Evolutionary conservation across 257 asterid species (phyloP).

Genomic region (Cruciata laevipes): DNA sequence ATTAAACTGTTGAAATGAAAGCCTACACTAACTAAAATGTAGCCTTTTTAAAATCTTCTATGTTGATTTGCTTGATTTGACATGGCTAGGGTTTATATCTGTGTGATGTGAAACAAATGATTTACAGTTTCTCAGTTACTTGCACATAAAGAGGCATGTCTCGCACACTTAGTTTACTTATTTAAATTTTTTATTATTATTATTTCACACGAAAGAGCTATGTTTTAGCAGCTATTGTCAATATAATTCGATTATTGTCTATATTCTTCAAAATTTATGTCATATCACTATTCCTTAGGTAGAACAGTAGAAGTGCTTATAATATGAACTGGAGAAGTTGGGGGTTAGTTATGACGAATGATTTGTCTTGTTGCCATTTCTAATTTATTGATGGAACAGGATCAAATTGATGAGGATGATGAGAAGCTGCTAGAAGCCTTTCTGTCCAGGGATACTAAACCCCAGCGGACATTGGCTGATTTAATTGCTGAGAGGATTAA

Average conservation of each 20-base stretch:
- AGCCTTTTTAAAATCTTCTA: too few relatives aligned
- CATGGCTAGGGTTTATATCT: too few relatives aligned
- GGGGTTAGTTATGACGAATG: background rate
- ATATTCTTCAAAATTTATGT: too few relatives aligned
- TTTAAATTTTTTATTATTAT: too few relatives aligned
- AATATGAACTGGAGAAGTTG: too few relatives aligned
- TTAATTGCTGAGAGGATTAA: conserved; percentile 55
- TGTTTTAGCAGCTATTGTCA: background rate
- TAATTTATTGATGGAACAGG: conserved; percentile 30
- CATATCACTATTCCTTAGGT: background rate
- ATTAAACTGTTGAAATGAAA: too few relatives aligned
- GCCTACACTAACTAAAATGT: too few relatives aligned
- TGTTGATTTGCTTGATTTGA: too few relatives aligned
- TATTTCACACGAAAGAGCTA: background rate
- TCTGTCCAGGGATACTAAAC: conserved; percentile 47
- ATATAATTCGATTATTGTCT: too few relatives aligned
- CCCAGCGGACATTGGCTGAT: conserved; percentile 79
- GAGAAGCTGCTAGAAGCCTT: conserved; percentile 67
- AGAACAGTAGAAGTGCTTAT: background rate
- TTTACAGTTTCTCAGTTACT: too few relatives aligned
- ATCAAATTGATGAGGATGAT: conserved; percentile 60
- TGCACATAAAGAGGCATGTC: background rate
- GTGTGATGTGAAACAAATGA: too few relatives aligned
- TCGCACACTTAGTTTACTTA: background rate
- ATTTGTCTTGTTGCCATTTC: background rate